Evolutionary conservation across 768 basidiomycete species (phyloP).

Genomic region (Suillus weaverae): DNA sequence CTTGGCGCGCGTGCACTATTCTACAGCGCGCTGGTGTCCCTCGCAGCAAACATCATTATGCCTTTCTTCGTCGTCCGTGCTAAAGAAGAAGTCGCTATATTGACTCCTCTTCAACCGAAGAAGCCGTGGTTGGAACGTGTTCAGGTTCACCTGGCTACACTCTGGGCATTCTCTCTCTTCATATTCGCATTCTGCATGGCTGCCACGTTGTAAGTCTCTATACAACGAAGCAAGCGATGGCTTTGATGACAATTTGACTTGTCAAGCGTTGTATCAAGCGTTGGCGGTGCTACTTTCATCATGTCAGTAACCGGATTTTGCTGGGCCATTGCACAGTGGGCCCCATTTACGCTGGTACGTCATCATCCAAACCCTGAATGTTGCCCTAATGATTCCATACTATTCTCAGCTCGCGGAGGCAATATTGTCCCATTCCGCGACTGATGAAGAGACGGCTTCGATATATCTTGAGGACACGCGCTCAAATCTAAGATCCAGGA

Average conservation of each 20-base stretch:
- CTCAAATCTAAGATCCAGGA: constrained; percentile 14
- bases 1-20: constrained; percentile 85
- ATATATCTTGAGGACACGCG: constrained; percentile 36
- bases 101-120: constrained; percentile 20
- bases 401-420: constrained; percentile 73
- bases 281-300: constrained; percentile 70
- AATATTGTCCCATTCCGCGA: constrained; percentile 65
- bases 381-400: constrained; percentile 20
- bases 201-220: constrained; percentile 70
- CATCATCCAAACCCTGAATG: not conserved
- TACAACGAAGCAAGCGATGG: constrained; percentile 11
- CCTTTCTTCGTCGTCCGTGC: constrained; percentile 57
- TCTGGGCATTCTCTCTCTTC: constrained; percentile 80
- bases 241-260: not conserved
- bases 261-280: constrained; percentile 66
- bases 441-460: constrained; percentile 24
- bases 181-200: constrained; percentile 79
- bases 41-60: constrained; percentile 65
- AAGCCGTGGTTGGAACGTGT: constrained; percentile 40
- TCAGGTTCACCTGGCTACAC: constrained; percentile 60
- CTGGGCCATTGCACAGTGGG: constrained; percentile 95
- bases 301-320: constrained; percentile 82
- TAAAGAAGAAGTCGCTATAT: constrained; percentile 6
- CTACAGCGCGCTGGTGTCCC: constrained; percentile 67
- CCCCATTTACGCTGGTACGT: constrained; percentile 83